These are phyloP conservation scores for Aspergillus cejpii DNA, from an alignment of 2,329 filamentous ascomycete species.

Conservation along the genomic window DNA sequence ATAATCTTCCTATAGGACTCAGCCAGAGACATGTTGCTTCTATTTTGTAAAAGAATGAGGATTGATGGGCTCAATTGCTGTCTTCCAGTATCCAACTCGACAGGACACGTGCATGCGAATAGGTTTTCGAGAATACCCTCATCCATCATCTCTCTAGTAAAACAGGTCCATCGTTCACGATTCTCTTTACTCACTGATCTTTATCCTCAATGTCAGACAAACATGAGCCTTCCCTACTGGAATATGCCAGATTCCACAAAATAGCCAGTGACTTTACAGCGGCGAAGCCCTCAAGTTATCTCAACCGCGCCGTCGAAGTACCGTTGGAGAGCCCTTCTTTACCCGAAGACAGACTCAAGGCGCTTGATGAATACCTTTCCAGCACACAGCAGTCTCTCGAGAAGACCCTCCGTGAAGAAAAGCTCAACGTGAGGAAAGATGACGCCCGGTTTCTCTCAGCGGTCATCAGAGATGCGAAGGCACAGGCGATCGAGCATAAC, in stretches of 20 bases:
- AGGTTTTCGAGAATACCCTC: background rate
- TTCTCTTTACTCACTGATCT: background rate
- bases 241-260: conserved; percentile 45
- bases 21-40: no score
- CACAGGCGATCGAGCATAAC: conserved; percentile 10
- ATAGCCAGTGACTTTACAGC: conserved; percentile 36
- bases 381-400: conserved; percentile 9
- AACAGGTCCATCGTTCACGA: background rate
- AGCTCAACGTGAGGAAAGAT: conserved; percentile 29
- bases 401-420: conserved; percentile 23
- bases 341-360: conserved; percentile 17
- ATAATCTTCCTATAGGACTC: no score
- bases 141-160: background rate
- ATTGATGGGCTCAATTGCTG: background rate
- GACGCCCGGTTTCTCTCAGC: conserved; percentile 28
- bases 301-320: conserved; percentile 11
- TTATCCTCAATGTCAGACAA: conserved; percentile 5
- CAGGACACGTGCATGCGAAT: background rate
- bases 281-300: conserved; percentile 19
- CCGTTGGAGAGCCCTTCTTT: conserved; percentile 5
- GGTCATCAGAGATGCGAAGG: conserved; percentile 17
- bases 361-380: conserved; percentile 13
- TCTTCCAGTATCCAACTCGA: background rate
- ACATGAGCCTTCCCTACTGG: conserved; percentile 36
- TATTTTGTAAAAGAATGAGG: no score